Evolutionary conservation across 2,329 filamentous ascomycete species (phyloP).

Genomic region (Thermochaetoides dissita): DNA sequence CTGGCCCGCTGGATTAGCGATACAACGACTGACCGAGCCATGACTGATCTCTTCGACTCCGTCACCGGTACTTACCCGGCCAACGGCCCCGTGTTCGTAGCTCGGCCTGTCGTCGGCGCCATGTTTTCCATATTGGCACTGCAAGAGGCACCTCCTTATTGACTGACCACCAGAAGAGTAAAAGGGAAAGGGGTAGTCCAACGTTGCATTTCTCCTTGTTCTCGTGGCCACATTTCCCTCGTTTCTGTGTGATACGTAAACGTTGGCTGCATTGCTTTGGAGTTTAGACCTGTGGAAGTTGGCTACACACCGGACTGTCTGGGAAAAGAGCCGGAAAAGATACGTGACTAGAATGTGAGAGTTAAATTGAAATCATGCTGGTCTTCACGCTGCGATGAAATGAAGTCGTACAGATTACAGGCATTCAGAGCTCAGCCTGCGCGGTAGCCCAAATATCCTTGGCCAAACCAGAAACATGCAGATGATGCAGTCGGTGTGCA

Average conservation of each 20-base stretch:
- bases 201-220: neutral
- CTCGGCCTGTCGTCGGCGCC: conserved; percentile 65
- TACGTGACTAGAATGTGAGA: no score
- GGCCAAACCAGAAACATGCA: no score
- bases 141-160: conserved; percentile 2
- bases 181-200: neutral
- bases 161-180: neutral
- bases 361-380: no score
- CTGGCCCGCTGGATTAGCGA: conserved; percentile 63
- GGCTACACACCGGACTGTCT: neutral
- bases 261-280: conserved; percentile 2
- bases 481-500: no score
- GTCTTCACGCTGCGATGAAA: no score
- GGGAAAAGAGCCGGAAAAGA: neutral
- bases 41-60: conserved; percentile 68
- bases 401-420: no score
- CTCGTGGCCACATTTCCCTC: neutral
- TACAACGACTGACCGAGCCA: conserved; percentile 54
- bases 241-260: no score
- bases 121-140: conserved; percentile 68
- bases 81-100: conserved; percentile 48
- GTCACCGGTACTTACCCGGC: conserved; percentile 52
- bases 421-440: no score
- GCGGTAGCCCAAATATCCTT: no score
- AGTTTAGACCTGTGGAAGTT: neutral